Evolutionary conservation across 306 rosid species (phyloP).

Genomic region (Echinosophora koreensis): DNA sequence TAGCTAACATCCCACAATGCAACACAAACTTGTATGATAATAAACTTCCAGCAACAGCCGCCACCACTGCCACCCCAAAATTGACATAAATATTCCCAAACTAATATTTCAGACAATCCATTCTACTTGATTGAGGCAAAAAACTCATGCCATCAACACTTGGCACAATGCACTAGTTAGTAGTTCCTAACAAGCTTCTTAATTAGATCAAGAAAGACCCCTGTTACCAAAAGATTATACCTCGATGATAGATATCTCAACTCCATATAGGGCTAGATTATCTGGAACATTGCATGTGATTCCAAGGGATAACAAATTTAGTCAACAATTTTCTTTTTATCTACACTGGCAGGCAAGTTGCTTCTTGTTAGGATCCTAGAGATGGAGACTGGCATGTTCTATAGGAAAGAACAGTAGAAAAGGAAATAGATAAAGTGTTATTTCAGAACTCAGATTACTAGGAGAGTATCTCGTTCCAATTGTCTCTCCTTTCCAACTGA

Average conservation of each 20-base stretch:
- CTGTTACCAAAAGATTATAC: not conserved
- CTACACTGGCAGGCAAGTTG: not conserved
- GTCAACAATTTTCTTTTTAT: not conserved
- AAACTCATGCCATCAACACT: not conserved
- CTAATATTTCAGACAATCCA: not conserved
- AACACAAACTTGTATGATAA: too few relatives aligned
- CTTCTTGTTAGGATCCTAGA: not conserved
- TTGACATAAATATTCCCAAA: too few relatives aligned
- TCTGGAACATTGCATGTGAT: conserved; percentile 16
- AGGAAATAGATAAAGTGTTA: too few relatives aligned
- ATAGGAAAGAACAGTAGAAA: too few relatives aligned
- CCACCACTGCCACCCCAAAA: too few relatives aligned
- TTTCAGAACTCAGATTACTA: too few relatives aligned
- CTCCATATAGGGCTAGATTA: not conserved
- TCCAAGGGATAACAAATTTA: not conserved
- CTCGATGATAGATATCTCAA: conserved; percentile 20
- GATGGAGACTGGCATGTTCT: too few relatives aligned
- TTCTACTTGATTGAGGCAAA: not conserved
- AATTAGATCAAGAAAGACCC: not conserved
- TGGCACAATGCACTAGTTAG: too few relatives aligned
- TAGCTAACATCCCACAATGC: not conserved
- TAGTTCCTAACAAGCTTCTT: too few relatives aligned
- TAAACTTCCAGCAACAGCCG: too few relatives aligned
- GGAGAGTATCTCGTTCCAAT: too few relatives aligned
- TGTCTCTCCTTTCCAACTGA: too few relatives aligned